A percentile compares a stretch with the other conserved stretches of the same genome.
Conservation (phyloP, 257 asterid genomes). For the Solanum chaucha region DNA sequence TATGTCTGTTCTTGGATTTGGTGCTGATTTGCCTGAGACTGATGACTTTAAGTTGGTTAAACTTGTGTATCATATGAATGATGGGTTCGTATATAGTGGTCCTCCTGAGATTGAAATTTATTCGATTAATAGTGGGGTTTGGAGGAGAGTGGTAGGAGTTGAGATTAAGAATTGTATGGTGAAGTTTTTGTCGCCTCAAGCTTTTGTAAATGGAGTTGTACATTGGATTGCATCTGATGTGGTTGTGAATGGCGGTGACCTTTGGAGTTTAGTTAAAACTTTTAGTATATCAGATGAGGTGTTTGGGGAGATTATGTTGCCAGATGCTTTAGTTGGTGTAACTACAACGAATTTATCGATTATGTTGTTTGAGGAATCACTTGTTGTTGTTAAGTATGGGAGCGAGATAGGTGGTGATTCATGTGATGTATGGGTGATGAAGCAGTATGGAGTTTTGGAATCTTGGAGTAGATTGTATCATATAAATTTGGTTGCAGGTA, state of each 20-base stretch:
- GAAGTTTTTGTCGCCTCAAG: constrained; percentile 33
- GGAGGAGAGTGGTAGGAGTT: constrained; percentile 24
- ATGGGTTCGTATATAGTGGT: neutral
- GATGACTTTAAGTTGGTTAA: constrained; percentile 46
- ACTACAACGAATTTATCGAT: constrained; percentile 5
- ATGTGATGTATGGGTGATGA: constrained; percentile 50
- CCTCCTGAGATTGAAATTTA: constrained; percentile 41
- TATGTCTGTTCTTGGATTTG: constrained; percentile 40
- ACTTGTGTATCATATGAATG: constrained; percentile 22
- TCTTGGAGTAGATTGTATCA: constrained; percentile 45
- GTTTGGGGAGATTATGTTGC: constrained; percentile 32
- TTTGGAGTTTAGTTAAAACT: constrained; percentile 17
- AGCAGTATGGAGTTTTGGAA: constrained; percentile 30
- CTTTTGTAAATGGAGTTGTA: constrained; percentile 25
- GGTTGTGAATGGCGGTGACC: neutral
- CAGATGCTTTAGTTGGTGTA: constrained; percentile 19
- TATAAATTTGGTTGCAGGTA: constrained; percentile 9
- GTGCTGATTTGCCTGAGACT: constrained; percentile 3
- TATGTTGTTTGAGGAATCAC: constrained; percentile 11
- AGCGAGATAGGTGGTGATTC: neutral
- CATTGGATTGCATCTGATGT: constrained; percentile 43
- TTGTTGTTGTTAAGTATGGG: constrained; percentile 18
- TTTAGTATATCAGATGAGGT: constrained; percentile 30
- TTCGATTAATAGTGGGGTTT: constrained; percentile 21
- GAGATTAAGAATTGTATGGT: constrained; percentile 10